These are phyloP conservation scores for Cyberlindnera maritima DNA, from an alignment of 805 yeast genomes.

Conservation along the genomic window DNA sequence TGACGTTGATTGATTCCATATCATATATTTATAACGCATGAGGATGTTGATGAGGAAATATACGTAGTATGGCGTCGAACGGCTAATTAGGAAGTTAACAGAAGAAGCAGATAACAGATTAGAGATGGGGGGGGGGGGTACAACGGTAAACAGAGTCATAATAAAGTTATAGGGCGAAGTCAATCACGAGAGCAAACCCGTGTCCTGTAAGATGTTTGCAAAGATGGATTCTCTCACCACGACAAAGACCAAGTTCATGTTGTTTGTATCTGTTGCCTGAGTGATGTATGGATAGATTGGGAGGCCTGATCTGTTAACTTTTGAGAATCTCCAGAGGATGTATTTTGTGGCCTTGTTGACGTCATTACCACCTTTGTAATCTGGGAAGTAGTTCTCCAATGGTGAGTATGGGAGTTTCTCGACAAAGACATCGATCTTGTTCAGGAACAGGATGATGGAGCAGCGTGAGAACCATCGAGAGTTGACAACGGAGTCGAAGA, in stretches of 20 bases:
- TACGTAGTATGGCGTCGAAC: too few relatives aligned
- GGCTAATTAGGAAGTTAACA: too few relatives aligned
- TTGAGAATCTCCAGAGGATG: constrained; percentile 85
- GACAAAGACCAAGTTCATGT: constrained; percentile 81
- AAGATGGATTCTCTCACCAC: constrained; percentile 79
- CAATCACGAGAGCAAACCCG: constrained; percentile 58
- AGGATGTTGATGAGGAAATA: too few relatives aligned
- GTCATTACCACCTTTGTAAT: constrained; percentile 86
- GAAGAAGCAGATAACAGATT: too few relatives aligned
- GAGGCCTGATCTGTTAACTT: constrained; percentile 76
- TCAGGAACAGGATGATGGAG: constrained; percentile 80
- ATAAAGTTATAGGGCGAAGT: too few relatives aligned
- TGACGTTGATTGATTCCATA: constrained; percentile 17
- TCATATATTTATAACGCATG: too few relatives aligned
- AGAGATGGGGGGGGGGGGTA: too few relatives aligned
- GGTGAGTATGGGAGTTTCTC: constrained; percentile 83
- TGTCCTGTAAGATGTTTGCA: constrained; percentile 71
- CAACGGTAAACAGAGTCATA: too few relatives aligned
- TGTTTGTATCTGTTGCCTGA: constrained; percentile 91
- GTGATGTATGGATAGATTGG: constrained; percentile 89
- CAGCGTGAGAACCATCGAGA: constrained; percentile 91
- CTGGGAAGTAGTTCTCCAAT: constrained; percentile 79
- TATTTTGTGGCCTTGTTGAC: constrained; percentile 89
- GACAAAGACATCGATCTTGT: constrained; percentile 87
- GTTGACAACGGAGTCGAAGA: constrained; percentile 88